Percentiles rank a stretch among this genome's conserved stretches.
These are phyloP conservation scores for Penicillium mononematosum DNA, from an alignment of 495 filamentous ascomycete species.

Conservation along the genomic window DNA sequence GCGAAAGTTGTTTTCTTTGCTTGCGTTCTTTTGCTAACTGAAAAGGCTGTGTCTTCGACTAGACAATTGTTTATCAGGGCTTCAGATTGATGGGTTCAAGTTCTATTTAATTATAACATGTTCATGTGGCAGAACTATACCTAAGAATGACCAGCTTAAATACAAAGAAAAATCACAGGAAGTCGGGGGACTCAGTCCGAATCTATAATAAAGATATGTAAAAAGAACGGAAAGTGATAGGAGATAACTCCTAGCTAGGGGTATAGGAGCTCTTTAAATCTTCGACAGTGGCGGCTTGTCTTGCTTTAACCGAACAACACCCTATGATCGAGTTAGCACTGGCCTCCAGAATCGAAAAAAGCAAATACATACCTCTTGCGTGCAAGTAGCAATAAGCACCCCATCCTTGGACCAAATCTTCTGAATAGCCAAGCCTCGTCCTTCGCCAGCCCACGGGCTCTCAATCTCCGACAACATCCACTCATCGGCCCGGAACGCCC, in stretches of 20 bases:
- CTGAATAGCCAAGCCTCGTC: conserved; percentile 81
- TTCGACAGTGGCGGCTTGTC: conserved; percentile 42
- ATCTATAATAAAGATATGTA: conserved; percentile 16
- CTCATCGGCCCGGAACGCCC: conserved; percentile 78
- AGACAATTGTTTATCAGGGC: background rate
- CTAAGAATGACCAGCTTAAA: background rate
- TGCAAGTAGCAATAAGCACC: conserved; percentile 66
- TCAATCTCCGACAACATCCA: conserved; percentile 94
- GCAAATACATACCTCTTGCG: conserved; percentile 42
- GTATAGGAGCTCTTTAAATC: conserved; percentile 32
- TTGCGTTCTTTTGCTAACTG: background rate
- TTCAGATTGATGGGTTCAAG: background rate
- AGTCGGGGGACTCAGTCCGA: conserved; percentile 3
- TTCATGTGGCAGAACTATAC: background rate
- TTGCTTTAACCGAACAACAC: conserved; percentile 48
- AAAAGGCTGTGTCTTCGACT: background rate
- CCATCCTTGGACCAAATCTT: conserved; percentile 85
- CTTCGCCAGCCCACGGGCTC: conserved; percentile 91
- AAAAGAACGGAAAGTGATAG: conserved; percentile 8
- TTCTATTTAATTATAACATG: conserved; percentile 2
- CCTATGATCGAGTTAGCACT: conserved; percentile 28
- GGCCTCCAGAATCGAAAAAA: conserved; percentile 8
- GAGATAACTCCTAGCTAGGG: conserved; percentile 4
- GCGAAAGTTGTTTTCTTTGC: conserved; percentile 15
- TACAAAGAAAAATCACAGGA: background rate